Base-by-base conservation (phyloP, 1,284 basidiomycete species). In the Malassezia psittaci region DNA sequence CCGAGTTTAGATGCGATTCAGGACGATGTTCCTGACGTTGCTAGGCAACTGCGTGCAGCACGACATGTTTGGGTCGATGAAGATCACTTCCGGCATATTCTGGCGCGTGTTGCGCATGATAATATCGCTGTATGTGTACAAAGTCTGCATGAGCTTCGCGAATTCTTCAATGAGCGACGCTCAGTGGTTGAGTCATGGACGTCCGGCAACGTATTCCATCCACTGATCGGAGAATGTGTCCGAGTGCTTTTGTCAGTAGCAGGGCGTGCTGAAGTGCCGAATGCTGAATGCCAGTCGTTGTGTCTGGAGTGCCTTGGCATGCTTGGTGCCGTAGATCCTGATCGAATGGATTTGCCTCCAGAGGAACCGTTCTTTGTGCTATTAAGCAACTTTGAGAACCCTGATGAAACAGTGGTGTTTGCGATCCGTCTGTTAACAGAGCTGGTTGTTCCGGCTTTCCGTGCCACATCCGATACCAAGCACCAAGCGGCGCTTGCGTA, bases 271-370 rank as follows among this genome's bases (percentile, higher is more conserved):
- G 55, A 57, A 43, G 33, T 48, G 24, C 86, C 88, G 49, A 85
- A 82, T 6, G 52, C 52, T n/a, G 61, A 62, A 83, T 89, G 53
- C 69, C 80, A 6, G 70, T 61, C 65, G 33, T 49, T 73, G 21
- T 90, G 37, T 82, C 90, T 87, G 68, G 88, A 94, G 69, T 96
- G 90, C 72, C 83, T 98, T 48, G 90, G 93, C 1, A 82, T 88
- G n/a, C 77, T 98, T 5, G 94, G 94, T 6, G 94, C 94, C 1
- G 81, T 94, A 16, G 94, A 99, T 76, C 91, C 94, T 0, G 94
- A 98, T 77, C 83, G 94, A 53, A 86, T 89, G 69, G 86, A 89
- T 60, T 78, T 87, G 39, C 77, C 77, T 5, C 73, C 79, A 37
- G 79, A 80, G 36, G 83, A 86, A 60, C 76, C 81, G 2, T 80